phyloP scores from a whole-genome alignment of 1,284 basidiomycete genomes.

The Pisolithus thermaeus region DNA sequence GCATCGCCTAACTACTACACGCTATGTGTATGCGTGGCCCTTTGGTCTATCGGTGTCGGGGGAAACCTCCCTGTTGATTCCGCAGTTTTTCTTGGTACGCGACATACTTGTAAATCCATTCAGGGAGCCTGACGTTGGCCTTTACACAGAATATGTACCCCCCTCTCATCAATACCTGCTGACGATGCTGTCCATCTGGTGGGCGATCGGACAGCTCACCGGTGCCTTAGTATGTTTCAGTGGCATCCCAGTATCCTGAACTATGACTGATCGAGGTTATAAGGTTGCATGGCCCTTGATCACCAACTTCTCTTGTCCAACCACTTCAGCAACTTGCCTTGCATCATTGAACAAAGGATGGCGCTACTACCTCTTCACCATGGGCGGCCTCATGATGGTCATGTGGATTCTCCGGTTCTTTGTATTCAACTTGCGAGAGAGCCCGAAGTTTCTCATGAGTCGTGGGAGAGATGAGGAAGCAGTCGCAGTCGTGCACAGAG shows the following conservation, averaged over 20 bases:
- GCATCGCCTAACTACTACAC: conserved; percentile 49
- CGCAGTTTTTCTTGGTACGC: conserved; percentile 67
- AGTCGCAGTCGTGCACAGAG: conserved; percentile 59
- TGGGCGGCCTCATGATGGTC: conserved; percentile 58
- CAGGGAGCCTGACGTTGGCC: not conserved
- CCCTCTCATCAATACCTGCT: conserved; percentile 58
- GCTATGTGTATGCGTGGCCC: conserved; percentile 48
- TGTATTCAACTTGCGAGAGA: conserved; percentile 70
- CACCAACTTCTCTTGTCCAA: conserved; percentile 52
- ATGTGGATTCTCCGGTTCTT: conserved; percentile 67
- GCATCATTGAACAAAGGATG: conserved; percentile 57
- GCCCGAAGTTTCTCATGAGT: conserved; percentile 71
- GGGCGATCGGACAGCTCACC: conserved; percentile 58
- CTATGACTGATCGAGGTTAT: not conserved
- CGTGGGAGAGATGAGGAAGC: conserved; percentile 68
- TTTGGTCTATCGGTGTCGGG: conserved; percentile 61
- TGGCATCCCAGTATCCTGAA: not conserved
- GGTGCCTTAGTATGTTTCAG: conserved; percentile 44
- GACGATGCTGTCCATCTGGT: conserved; percentile 60
- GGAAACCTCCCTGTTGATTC: conserved; percentile 78
- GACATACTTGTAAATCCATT: not conserved
- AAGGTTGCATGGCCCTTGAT: conserved; percentile 66
- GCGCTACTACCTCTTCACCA: conserved; percentile 62
- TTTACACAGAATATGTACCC: conserved; percentile 47
- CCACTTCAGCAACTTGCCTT: conserved; percentile 36